Conservation (phyloP, 2,329 filamentous ascomycete genomes). For the Fusarium paranaense region DNA sequence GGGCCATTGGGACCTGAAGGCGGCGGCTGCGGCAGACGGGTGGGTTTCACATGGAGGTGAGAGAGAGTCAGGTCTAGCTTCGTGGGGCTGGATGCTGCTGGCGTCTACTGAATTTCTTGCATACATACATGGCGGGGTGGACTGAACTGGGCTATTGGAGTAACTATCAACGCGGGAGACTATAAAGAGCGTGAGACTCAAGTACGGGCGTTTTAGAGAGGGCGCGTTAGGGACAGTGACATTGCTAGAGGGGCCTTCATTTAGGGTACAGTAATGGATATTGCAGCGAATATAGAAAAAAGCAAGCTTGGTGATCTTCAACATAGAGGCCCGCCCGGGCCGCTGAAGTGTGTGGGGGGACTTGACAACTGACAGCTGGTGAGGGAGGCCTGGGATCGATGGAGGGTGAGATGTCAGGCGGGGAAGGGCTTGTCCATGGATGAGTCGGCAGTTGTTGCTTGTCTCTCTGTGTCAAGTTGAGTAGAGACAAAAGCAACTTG, state of each 20-base stretch:
- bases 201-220: background rate
- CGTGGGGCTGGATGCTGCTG: constrained; percentile 8
- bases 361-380: constrained; percentile 10
- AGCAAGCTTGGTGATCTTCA: constrained; percentile 17
- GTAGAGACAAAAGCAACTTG: constrained; percentile 4
- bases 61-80: constrained; percentile 1
- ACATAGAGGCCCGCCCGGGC: constrained; percentile 23
- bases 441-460: background rate
- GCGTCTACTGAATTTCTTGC: constrained; percentile 13
- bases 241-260: background rate
- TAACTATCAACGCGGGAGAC: background rate
- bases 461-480: background rate
- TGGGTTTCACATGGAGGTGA: constrained; percentile 14
- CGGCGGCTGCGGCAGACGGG: background rate
- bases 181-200: background rate
- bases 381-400: background rate
- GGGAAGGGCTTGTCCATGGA: background rate
- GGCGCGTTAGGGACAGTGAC: background rate
- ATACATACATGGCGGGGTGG: constrained; percentile 15
- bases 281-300: constrained; percentile 3
- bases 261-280: background rate
- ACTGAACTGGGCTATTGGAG: background rate
- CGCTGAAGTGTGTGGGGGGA: constrained; percentile 20
- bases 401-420: background rate
- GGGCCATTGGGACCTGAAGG: constrained; percentile 1